Base-by-base conservation (phyloP, 2,329 filamentous ascomycete genomes). In the Fusarium tricinctum region DNA sequence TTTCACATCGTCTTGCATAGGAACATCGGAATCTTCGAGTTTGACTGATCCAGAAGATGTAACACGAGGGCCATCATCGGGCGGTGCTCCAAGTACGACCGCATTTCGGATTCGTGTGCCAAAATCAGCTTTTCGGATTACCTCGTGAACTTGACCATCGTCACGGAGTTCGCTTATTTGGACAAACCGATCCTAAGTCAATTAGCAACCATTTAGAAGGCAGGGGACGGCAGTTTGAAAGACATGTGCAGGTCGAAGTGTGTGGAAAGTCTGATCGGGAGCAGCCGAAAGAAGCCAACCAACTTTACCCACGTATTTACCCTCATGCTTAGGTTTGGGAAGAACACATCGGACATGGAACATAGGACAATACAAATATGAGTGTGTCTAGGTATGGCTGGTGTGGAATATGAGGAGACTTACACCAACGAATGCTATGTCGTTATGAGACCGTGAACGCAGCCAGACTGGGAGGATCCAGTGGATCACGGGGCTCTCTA, bases 341-440 rank as follows among this genome's bases (percentile, higher is more conserved):
- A n/a, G 33, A n/a, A 38, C 33, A n/a, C 17, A 5, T 7, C n/a
- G 28, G 30, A n/a, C 13, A 15, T 35, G 12, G 19, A 13, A 26
- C 22, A 15, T 4, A 46, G 28, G 5, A 33, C 33, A n/a, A 33
- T 12, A 14, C 23, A 15, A 22, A 26, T 15, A 30, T 26, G 42
- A 26, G 13, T 12, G 15, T 15, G 19, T n/a, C 33, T 46, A 33
- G 32, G 23, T 39, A 40, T 15, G 15, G 32, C 33, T 32, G 38
- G 17, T 5, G 22, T 30, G 26, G 59, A 52, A 55, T 54, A 38
- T 26, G 26, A 7, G 23, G 83, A 19, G 30, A 85, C 88, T 80
- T 83, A 91, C 89, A 54, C 94, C 92, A 58, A 99, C 86, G 72
- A 97, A 93, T 38, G 94, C 90, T 67, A 97, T 88, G 80, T 98